Evolutionary conservation across 2,329 filamentous ascomycete genomes (phyloP).

Genomic region (Monilinia vaccinii-corymbosi): DNA sequence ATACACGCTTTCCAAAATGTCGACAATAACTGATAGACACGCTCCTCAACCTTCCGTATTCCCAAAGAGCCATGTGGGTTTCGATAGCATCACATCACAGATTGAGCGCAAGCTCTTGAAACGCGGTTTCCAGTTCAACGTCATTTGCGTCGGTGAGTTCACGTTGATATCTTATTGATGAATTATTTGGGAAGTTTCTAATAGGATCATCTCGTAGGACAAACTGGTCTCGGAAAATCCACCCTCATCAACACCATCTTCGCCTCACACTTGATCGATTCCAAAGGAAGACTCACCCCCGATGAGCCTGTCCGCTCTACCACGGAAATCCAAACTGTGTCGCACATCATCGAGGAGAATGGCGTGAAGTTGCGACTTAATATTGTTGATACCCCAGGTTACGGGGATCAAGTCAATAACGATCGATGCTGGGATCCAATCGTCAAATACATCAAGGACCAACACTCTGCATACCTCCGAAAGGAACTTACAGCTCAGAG

Average conservation of each 20-base stretch:
- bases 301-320: slow-evolving; percentile 91
- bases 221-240: slow-evolving; percentile 97
- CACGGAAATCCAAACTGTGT: slow-evolving; percentile 96
- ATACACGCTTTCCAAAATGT: slow-evolving; percentile 22
- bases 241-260: slow-evolving; percentile 99
- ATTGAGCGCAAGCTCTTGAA: slow-evolving; percentile 99
- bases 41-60: slow-evolving; percentile 42
- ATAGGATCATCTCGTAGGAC: slow-evolving; percentile 48
- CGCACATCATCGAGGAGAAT: slow-evolving; percentile 99
- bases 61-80: slow-evolving; percentile 97
- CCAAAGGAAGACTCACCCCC: slow-evolving; percentile 87
- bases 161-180: background rate
- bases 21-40: slow-evolving; percentile 28
- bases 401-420: slow-evolving; percentile 98
- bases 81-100: slow-evolving; percentile 99
- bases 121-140: slow-evolving; percentile 99
- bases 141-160: slow-evolving; percentile 93
- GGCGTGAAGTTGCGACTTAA: slow-evolving; percentile 94
- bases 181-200: slow-evolving; percentile 13
- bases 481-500: slow-evolving; percentile 99
- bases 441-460: slow-evolving; percentile 99
- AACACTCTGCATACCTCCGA: slow-evolving; percentile 97
- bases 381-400: slow-evolving; percentile 98
- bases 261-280: slow-evolving; percentile 97
- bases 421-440: slow-evolving; percentile 99